Evolutionary conservation across 2,329 filamentous ascomycete species (phyloP), one percentile per base, ranked within the genome.

Genomic region (Sphaerulina musiva): DNA sequence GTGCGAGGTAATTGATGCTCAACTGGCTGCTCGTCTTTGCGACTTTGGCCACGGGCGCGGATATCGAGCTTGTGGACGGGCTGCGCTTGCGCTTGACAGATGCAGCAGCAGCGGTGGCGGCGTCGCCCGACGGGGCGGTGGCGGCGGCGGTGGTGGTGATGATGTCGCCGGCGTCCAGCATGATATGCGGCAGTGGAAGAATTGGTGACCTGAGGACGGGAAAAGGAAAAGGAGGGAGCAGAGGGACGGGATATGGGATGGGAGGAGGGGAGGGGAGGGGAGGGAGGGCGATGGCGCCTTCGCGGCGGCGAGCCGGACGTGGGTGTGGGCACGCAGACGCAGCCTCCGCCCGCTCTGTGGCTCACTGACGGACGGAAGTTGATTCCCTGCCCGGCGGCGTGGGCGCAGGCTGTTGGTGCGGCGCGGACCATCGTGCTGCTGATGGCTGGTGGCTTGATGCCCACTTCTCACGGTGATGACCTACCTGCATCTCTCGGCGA

Each of bases 1-100:
- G 77, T 48, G 81, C 81, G 51, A 85, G 79, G 62, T 85, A 85
- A 70, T 85, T 85, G 72, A 85, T 85, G 68, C 84, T 81, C 43
- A 85, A 73, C 64, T 83, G 81, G 67, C 80, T 80, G 65, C 74
- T 76, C 44, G 54, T 64, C 68, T 82, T 84, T 63, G 76, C 69
- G 17, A 60, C 43, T 47, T 62, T 62, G n/a, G 56, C 52, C 10
- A 59, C 54, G 41, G 58, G 45, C n/a, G 59, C 55, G 11, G 51
- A 55, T 34, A 71, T 63, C 38, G 72, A 67, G 50, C 66, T 62
- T 43, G 54, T 51, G 34, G 65, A 64, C 12, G 69, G 70, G 60
- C 73, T 76, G 48, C 75, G 68, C 62, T 77, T 77, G 60, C 75
- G 73, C 70, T 78, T 78, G 57, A 72, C 68, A 50, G 73, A 58